These are phyloP conservation scores for Proteromonas lacertae DNA, from an alignment of 352 stramenopile species.

Conservation along the genomic window DNA sequence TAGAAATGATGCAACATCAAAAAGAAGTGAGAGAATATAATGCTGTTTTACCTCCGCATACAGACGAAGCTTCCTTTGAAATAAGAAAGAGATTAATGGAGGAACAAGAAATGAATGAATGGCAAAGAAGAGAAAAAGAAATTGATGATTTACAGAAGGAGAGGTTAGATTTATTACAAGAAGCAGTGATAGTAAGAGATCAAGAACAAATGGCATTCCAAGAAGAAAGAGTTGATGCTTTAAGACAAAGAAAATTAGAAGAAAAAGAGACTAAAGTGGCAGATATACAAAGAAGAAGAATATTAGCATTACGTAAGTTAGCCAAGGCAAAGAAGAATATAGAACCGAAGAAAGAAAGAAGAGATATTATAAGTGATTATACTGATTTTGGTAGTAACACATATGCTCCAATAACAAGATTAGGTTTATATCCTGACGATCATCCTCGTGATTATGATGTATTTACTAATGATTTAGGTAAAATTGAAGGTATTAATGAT, in stretches of 20 bases:
- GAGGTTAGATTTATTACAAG: constrained; percentile 26
- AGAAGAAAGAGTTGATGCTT: constrained; percentile 35
- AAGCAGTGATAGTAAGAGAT: constrained; percentile 40
- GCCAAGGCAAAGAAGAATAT: constrained; percentile 27
- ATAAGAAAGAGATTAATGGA: constrained; percentile 58
- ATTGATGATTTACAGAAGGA: constrained; percentile 34
- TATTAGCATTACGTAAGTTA: constrained; percentile 47
- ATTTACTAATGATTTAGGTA: constrained; percentile 4
- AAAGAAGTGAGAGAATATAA: constrained; percentile 40
- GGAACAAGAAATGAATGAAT: constrained; percentile 46
- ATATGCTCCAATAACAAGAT: constrained; percentile 21
- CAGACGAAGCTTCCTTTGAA: constrained; percentile 51
- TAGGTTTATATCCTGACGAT: constrained; percentile 1
- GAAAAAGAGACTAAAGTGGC: constrained; percentile 17
- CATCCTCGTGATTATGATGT: constrained; percentile 5
- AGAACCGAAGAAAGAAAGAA: constrained; percentile 2
- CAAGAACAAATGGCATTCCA: constrained; percentile 53
- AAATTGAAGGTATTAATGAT: too few species aligned
- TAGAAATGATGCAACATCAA: constrained; percentile 51
- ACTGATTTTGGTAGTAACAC: constrained; percentile 30
- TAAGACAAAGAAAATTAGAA: constrained; percentile 25
- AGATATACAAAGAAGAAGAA: constrained; percentile 34
- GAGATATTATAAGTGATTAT: constrained; percentile 54
- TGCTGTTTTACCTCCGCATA: constrained; percentile 48
- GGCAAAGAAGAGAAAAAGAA: constrained; percentile 38